A percentile compares a stretch with the other conserved stretches of the same genome.
These are phyloP conservation scores for Rhodotorula kratochvilovae DNA, from an alignment of 768 basidiomycete species.

Conservation along the genomic window DNA sequence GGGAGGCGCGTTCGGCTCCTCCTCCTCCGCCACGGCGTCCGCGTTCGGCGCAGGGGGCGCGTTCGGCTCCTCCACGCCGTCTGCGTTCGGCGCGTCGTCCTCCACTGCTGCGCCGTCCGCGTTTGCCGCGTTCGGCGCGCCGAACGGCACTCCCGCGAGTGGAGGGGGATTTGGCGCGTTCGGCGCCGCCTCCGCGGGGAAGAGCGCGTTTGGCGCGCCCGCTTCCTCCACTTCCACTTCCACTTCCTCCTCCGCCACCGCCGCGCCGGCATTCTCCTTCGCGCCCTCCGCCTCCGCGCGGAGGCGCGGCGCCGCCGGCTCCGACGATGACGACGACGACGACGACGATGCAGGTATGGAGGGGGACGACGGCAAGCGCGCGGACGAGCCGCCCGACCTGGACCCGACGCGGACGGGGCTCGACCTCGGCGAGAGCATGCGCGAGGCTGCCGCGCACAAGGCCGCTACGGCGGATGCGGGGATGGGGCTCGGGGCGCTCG, in stretches of 20 bases:
- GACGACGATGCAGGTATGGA: constrained; percentile 3
- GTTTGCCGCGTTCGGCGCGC: constrained; percentile 18
- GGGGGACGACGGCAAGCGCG: constrained; percentile 6
- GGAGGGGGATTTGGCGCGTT: constrained; percentile 7
- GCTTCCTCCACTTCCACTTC: not conserved
- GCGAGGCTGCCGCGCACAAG: constrained; percentile 4
- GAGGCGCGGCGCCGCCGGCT: not conserved
- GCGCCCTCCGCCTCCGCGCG: not conserved
- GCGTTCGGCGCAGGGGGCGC: not conserved
- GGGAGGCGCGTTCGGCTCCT: constrained; percentile 2
- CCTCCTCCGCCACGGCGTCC: not conserved
- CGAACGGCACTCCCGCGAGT: too few species aligned
- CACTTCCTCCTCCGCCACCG: not conserved
- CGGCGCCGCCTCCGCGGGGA: not conserved
- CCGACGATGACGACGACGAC: constrained; percentile 20
- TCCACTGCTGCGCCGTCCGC: not conserved
- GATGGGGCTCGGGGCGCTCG: constrained; percentile 25
- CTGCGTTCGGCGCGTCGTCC: not conserved
- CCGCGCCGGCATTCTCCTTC: constrained; percentile 1
- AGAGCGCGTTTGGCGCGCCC: constrained; percentile 16
- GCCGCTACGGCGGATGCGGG: not conserved
- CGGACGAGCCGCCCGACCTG: constrained; percentile 38
- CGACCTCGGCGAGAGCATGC: constrained; percentile 21
- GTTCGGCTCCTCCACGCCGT: not conserved
- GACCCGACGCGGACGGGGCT: constrained; percentile 29